Conservation (phyloP, 306 rosid genomes). For the Vigna unguiculata region DNA sequence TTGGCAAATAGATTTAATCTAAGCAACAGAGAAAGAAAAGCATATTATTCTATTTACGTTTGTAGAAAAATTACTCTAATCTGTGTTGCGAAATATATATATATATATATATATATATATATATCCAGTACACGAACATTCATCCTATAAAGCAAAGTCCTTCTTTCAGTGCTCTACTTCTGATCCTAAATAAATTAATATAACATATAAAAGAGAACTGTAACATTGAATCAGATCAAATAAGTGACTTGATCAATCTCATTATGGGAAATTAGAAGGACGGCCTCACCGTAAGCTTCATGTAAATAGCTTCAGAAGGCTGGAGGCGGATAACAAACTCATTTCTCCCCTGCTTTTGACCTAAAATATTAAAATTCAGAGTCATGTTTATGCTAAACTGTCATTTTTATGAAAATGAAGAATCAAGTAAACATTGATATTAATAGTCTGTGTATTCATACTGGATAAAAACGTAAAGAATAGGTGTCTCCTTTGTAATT, state of each 20-base stretch:
- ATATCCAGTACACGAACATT: neutral
- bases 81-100: neutral
- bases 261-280: slow-evolving; percentile 28
- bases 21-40: slow-evolving; percentile 2
- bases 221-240: slow-evolving; percentile 32
- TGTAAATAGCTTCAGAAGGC: slow-evolving; percentile 87
- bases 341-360: slow-evolving; percentile 86
- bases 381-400: slow-evolving; percentile 9
- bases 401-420: slow-evolving; percentile 13
- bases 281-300: slow-evolving; percentile 76
- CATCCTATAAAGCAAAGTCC: neutral
- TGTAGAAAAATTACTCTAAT: neutral
- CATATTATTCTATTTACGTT: neutral
- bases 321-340: slow-evolving; percentile 89
- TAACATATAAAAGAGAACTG: neutral
- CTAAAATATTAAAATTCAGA: slow-evolving; percentile 47
- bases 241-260: slow-evolving; percentile 12
- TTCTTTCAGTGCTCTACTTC: neutral
- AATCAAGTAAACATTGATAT: slow-evolving; percentile 13
- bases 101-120: no score
- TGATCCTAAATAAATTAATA: slow-evolving; percentile 24
- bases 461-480: slow-evolving; percentile 16
- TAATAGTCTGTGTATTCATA: slow-evolving; percentile 17
- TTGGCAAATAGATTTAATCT: neutral
- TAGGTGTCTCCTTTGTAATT: neutral